Conservation (phyloP, 306 rosid genomes). For the Citrullus mucosospermus region DNA sequence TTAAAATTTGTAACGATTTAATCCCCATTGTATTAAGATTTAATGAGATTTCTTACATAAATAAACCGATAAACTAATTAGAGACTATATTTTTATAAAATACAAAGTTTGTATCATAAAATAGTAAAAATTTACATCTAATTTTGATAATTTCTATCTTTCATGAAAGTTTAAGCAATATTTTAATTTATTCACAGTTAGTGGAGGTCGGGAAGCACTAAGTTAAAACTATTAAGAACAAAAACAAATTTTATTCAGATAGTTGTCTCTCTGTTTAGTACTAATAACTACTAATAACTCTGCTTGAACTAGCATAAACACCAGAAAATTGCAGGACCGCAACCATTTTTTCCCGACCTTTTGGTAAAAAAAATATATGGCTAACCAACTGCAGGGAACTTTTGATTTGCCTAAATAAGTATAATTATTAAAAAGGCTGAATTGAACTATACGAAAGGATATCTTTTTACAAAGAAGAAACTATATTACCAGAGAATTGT, state of each 20-base stretch:
- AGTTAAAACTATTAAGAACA: background rate
- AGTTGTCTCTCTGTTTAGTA: background rate
- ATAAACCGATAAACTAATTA: too few species aligned
- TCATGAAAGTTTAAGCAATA: background rate
- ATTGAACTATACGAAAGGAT: background rate
- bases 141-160: too few species aligned
- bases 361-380: too few species aligned
- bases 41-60: too few species aligned
- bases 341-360: too few species aligned
- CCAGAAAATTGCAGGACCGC: background rate
- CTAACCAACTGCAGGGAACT: background rate
- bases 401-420: background rate
- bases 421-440: background rate
- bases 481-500: conserved; percentile 56
- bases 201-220: background rate
- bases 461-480: background rate
- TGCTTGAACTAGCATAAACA: conserved; percentile 3
- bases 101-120: too few species aligned
- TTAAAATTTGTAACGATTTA: too few species aligned
- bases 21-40: too few species aligned
- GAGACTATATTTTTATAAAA: too few species aligned
- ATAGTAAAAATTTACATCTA: too few species aligned
- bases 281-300: background rate
- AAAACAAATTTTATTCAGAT: background rate
- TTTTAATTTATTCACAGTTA: background rate